Percentiles rank a stretch among this genome's conserved stretches.
phyloP scores from a whole-genome alignment of 352 stramenopile species.

The Globisporangium perplexum region DNA sequence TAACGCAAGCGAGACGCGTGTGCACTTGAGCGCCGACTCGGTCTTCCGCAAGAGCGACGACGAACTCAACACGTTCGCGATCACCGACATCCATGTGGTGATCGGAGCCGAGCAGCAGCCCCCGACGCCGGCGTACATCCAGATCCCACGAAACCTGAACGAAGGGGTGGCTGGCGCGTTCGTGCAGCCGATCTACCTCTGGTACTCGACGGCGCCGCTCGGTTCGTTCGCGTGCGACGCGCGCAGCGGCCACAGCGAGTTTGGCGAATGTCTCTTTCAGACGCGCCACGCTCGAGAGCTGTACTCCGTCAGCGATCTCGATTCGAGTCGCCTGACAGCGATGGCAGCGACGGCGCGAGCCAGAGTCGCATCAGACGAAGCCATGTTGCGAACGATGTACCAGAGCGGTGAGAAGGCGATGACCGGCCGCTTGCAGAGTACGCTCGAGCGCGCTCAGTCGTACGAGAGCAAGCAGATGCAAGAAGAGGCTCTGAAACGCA shows the following conservation, averaged over 20 bases:
- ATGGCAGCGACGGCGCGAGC: constrained; percentile 8
- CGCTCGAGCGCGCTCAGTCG: constrained; percentile 40
- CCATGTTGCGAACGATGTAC: constrained; percentile 34
- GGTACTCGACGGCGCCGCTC: constrained; percentile 45
- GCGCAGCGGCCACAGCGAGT: constrained; percentile 34
- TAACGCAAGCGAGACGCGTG: constrained; percentile 14
- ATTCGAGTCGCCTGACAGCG: constrained; percentile 20
- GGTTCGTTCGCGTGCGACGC: constrained; percentile 55
- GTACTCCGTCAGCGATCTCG: constrained; percentile 14
- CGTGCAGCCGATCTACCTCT: constrained; percentile 37
- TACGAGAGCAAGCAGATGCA: constrained; percentile 72
- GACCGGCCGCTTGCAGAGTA: constrained; percentile 32
- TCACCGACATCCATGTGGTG: constrained; percentile 55
- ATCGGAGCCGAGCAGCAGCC: constrained; percentile 19
- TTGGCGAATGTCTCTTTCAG: constrained; percentile 69
- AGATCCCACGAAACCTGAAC: constrained; percentile 53
- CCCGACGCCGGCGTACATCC: constrained; percentile 35
- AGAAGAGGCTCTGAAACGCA: constrained; percentile 54
- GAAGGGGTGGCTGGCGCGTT: constrained; percentile 19
- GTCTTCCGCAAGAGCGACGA: constrained; percentile 15
- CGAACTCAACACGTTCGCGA: constrained; percentile 32
- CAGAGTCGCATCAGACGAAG: constrained; percentile 22
- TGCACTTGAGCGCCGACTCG: constrained; percentile 29
- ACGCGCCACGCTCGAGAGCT: constrained; percentile 24
- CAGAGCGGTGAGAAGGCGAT: constrained; percentile 43